A percentile compares a stretch with the other conserved stretches of the same genome.
Evolutionary conservation across 768 basidiomycete genomes (phyloP).

Genomic region (Saitozyma podzolica): DNA sequence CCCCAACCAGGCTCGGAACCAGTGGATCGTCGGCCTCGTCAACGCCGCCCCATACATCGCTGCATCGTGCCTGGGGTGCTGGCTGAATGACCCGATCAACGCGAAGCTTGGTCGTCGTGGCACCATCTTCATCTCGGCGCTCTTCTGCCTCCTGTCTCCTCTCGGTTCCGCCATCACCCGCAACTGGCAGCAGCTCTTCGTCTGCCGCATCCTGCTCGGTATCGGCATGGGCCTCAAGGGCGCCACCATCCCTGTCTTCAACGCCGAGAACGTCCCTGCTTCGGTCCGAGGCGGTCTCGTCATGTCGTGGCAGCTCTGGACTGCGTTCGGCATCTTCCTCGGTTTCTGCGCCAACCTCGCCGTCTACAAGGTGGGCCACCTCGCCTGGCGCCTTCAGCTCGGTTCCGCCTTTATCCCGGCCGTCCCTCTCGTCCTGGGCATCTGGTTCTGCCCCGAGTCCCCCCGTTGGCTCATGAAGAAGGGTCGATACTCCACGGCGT

Average conservation of each 20-base stretch:
- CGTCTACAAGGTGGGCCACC: conserved; percentile 40
- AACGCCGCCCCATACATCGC: conserved; percentile 38
- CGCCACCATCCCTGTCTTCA: conserved; percentile 63
- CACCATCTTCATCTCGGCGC: conserved; percentile 59
- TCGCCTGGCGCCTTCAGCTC: conserved; percentile 55
- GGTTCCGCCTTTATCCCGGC: conserved; percentile 49
- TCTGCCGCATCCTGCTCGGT: conserved; percentile 28
- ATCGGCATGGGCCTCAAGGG: conserved; percentile 42
- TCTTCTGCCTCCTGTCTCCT: conserved; percentile 55
- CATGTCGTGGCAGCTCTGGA: conserved; percentile 72
- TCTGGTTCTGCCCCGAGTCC: conserved; percentile 45
- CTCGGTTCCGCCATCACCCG: conserved; percentile 43
- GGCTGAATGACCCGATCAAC: conserved; percentile 58
- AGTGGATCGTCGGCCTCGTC: conserved; percentile 43
- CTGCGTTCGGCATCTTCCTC: conserved; percentile 20
- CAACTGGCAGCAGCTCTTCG: conserved; percentile 20
- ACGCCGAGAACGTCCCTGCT: conserved; percentile 75
- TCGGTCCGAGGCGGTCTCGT: conserved; percentile 82
- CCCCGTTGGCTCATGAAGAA: conserved; percentile 56
- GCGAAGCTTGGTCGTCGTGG: conserved; percentile 60
- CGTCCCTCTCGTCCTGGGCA: conserved; percentile 32
- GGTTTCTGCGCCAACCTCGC: conserved; percentile 39
- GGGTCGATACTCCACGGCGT: conserved; percentile 49
- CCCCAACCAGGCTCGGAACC: conserved; percentile 17
- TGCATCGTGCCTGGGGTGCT: conserved; percentile 17